Conservation (phyloP, 192 early-diverging fungal species). For the Backusella tarrabulga region DNA sequence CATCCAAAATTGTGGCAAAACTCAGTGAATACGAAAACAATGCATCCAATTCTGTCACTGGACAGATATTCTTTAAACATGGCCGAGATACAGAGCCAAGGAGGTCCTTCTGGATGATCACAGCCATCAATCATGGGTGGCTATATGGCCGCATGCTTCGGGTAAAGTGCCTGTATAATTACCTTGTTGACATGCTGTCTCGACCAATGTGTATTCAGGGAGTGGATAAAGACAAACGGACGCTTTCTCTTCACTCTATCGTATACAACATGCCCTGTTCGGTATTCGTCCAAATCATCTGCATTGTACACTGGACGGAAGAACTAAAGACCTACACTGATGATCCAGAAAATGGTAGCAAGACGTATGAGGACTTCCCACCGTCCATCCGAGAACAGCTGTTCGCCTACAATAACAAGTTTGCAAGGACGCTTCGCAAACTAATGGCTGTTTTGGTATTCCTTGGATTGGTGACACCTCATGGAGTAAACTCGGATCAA, state of each 20-base stretch:
- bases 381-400: background rate
- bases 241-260: background rate
- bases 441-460: background rate
- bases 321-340: background rate
- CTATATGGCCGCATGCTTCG: slow-evolving; percentile 18
- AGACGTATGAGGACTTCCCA: background rate
- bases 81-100: background rate
- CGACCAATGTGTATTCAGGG: background rate
- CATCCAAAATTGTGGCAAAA: background rate
- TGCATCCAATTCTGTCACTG: background rate
- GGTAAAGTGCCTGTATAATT: slow-evolving; percentile 19
- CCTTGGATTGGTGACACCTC: background rate
- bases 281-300: background rate
- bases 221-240: background rate
- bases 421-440: background rate
- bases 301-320: background rate
- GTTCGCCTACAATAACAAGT: background rate
- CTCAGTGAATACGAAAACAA: background rate
- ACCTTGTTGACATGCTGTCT: slow-evolving; percentile 2
- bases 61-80: background rate
- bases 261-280: background rate
- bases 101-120: background rate
- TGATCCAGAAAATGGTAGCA: background rate
- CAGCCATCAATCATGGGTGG: slow-evolving; percentile 13
- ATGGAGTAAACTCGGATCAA: background rate